Conservation (phyloP, 108 stramenopile species). For the Fistulifera pelliculosa region DNA sequence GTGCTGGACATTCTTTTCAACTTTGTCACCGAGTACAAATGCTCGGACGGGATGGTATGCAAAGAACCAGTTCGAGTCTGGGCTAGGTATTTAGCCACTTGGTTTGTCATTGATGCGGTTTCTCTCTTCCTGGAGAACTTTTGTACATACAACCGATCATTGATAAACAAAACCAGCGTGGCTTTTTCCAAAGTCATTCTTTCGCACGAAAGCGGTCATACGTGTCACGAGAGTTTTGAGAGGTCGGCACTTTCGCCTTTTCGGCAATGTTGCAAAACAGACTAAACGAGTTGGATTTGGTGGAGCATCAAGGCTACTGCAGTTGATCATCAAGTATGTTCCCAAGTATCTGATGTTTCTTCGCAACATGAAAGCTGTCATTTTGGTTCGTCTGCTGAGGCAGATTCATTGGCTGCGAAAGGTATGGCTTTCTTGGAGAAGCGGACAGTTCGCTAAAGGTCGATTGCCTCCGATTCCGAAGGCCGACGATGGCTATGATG, state of each 20-base stretch:
- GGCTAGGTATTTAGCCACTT: conserved; percentile 78
- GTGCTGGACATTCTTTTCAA: conserved; percentile 72
- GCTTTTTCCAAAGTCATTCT: conserved; percentile 64
- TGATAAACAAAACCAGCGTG: conserved; percentile 63
- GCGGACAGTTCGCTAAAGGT: neutral
- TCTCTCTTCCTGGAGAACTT: conserved; percentile 66
- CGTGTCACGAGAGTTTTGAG: conserved; percentile 59
- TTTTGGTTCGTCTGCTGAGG: conserved; percentile 51
- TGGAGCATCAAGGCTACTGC: conserved; percentile 50
- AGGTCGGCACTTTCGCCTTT: conserved; percentile 63
- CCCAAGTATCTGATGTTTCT: conserved; percentile 75
- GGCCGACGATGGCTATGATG: conserved; percentile 9
- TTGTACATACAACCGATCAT: conserved; percentile 70
- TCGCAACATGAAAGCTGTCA: conserved; percentile 69
- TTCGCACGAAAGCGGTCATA: conserved; percentile 69
- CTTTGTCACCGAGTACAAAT: conserved; percentile 73
- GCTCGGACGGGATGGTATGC: conserved; percentile 42
- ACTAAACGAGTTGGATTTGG: conserved; percentile 39
- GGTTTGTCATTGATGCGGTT: conserved; percentile 75
- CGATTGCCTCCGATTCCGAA: neutral
- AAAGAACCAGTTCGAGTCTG: conserved; percentile 57
- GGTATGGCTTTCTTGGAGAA: conserved; percentile 17
- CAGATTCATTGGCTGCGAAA: conserved; percentile 68
- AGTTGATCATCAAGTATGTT: conserved; percentile 66
- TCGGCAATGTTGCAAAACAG: conserved; percentile 57